Conservation (phyloP, 2,329 filamentous ascomycete genomes). For the Emmonsia crescens region DNA sequence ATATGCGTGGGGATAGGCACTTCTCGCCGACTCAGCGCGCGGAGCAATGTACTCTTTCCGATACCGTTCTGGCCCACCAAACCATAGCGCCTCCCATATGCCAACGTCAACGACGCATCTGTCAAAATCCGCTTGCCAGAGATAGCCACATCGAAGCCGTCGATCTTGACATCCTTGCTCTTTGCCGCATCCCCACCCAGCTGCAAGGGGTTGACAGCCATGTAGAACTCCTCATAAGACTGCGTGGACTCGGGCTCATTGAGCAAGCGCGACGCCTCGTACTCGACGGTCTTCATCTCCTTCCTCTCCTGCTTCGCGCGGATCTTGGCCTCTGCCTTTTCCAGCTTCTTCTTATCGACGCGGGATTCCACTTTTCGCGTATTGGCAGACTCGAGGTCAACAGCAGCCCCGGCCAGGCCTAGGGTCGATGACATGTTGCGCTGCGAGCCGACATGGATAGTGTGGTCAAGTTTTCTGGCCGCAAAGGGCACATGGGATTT, state of each 20-base stretch:
- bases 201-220: conserved; percentile 96
- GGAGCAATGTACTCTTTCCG: conserved; percentile 87
- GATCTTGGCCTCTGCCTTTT: conserved; percentile 96
- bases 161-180: conserved; percentile 98
- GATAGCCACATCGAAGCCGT: conserved; percentile 91
- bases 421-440: conserved; percentile 94
- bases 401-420: conserved; percentile 68
- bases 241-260: conserved; percentile 71
- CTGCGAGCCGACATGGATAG: conserved; percentile 86
- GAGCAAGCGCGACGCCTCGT: conserved; percentile 84
- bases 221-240: conserved; percentile 99
- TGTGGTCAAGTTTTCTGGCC: conserved; percentile 80
- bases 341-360: conserved; percentile 96
- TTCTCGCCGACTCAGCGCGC: conserved; percentile 85
- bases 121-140: conserved; percentile 78
- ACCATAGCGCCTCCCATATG: conserved; percentile 90
- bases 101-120: conserved; percentile 79
- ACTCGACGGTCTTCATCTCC: conserved; percentile 94
- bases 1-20: conserved; percentile 93
- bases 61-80: conserved; percentile 99
- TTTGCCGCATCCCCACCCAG: conserved; percentile 64
- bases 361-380: conserved; percentile 90
- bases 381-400: conserved; percentile 91
- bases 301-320: conserved; percentile 98
- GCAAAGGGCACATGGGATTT: conserved; percentile 59